phyloP scores from a whole-genome alignment of 2,329 filamentous ascomycete genomes.

The Macroventuria anomochaeta region DNA sequence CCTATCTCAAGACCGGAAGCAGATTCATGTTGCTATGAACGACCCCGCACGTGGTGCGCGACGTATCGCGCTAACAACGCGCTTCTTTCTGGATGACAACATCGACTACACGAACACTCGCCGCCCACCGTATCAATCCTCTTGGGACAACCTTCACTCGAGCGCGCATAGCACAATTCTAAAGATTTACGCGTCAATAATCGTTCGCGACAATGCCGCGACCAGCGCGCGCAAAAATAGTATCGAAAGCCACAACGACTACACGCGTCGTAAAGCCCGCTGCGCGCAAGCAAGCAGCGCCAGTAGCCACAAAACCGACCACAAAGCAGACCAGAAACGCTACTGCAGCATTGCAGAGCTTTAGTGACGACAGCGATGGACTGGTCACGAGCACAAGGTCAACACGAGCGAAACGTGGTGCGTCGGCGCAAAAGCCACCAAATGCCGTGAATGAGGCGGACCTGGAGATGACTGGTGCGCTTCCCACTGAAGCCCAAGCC shows the following conservation, averaged over 20 bases:
- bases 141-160: constrained; percentile 12
- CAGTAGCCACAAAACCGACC: constrained; percentile 26
- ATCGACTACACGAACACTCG: constrained; percentile 13
- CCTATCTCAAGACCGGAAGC: neutral
- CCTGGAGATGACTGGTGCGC: constrained; percentile 47
- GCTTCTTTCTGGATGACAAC: constrained; percentile 18
- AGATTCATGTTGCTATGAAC: neutral
- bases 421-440: constrained; percentile 28
- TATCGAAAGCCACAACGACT: constrained; percentile 29
- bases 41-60: constrained; percentile 12
- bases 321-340: constrained; percentile 24
- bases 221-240: constrained; percentile 47
- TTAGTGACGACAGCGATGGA: constrained; percentile 49
- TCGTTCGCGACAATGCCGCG: constrained; percentile 42
- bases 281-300: constrained; percentile 27
- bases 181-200: neutral
- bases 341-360: constrained; percentile 25
- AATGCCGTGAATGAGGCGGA: constrained; percentile 33
- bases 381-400: constrained; percentile 38
- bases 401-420: constrained; percentile 29
- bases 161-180: constrained; percentile 5
- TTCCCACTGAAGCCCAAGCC: constrained; percentile 29
- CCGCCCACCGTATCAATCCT: constrained; percentile 2
- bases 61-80: constrained; percentile 17
- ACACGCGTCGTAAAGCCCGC: constrained; percentile 40